Percentiles rank a stretch among this genome's conserved stretches.
Evolutionary conservation across 1,284 basidiomycete genomes (phyloP).

Genomic region (Neonothopanus nambi): DNA sequence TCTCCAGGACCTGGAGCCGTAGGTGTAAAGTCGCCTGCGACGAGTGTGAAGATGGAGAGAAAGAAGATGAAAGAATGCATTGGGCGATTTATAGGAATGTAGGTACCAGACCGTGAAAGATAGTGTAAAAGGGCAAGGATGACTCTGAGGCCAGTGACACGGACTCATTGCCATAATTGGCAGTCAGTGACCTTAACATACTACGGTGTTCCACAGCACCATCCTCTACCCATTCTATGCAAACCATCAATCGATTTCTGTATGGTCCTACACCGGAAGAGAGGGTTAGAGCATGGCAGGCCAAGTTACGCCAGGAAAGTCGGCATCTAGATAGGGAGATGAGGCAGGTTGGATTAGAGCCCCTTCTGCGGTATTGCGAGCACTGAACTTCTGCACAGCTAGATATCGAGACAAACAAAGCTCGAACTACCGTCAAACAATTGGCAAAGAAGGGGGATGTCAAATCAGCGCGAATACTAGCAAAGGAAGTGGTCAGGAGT

Average conservation of each 20-base stretch:
- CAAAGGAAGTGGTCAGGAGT: slow-evolving; percentile 92
- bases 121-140: neutral
- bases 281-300: slow-evolving; percentile 85
- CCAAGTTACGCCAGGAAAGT: slow-evolving; percentile 78
- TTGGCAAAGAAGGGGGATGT: slow-evolving; percentile 91
- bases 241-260: slow-evolving; percentile 85
- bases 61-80: slow-evolving; percentile 1
- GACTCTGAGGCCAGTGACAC: neutral
- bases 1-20: slow-evolving; percentile 39
- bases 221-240: slow-evolving; percentile 51
- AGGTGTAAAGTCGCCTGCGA: slow-evolving; percentile 27
- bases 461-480: slow-evolving; percentile 90
- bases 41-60: slow-evolving; percentile 1
- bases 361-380: slow-evolving; percentile 13
- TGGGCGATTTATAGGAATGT: neutral
- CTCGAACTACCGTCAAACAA: slow-evolving; percentile 82
- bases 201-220: neutral
- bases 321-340: slow-evolving; percentile 89
- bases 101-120: neutral
- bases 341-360: slow-evolving; percentile 71
- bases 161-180: neutral
- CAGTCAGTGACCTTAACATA: neutral
- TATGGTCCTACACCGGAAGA: slow-evolving; percentile 96
- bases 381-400: slow-evolving; percentile 50
- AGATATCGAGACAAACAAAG: slow-evolving; percentile 82